Evolutionary conservation across 441 rosid genomes (phyloP), one percentile per base, ranked within the genome.

Genomic region (Sinapis alba): DNA sequence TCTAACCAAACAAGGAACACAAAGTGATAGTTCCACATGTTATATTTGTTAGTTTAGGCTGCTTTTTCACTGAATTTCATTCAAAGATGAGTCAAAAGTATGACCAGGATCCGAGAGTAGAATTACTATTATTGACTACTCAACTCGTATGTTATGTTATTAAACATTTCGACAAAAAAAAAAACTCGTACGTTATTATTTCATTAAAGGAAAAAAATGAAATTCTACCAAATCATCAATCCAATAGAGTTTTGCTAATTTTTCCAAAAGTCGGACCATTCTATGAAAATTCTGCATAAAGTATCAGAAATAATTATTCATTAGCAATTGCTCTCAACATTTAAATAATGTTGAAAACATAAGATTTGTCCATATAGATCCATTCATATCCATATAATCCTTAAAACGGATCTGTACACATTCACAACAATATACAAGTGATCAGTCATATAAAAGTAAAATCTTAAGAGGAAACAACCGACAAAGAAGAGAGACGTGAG

Each of bases 401-500:
- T 32, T 7, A 38, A 38, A 18, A 45, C 34, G 36, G 38, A 47
- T 62, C 47, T 62, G 53, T 72, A 62, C 54, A 72, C 6, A 62
- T 45, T 24, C 3, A 71, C 68, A 71, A 27, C 24, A 1, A 34
- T 21, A 34, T 36, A 36, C 43, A 36, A 36, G 43, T 36, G 4
- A 36, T 7, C 43, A 36, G 1, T 36, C 13, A 4, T 36, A 11
- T 32, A 20, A n/a, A n/a, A 3, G 1, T 61, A 47, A 47, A 45
- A 4, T 30, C 53, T 63, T 63, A 32, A 5, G 62, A 62, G 24
- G 59, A 43, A 12, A 27, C 67, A 0, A 28, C 1, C 5, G 78
- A 66, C 6, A 38, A 38, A 11, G 77, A 51, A 54, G 71, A 82
- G 28, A 79, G 74, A 65, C 65, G 84, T n/a, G 88, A 81, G 74